Conservation (phyloP, 2,329 filamentous ascomycete species). For the Colletotrichum gigasporum region DNA sequence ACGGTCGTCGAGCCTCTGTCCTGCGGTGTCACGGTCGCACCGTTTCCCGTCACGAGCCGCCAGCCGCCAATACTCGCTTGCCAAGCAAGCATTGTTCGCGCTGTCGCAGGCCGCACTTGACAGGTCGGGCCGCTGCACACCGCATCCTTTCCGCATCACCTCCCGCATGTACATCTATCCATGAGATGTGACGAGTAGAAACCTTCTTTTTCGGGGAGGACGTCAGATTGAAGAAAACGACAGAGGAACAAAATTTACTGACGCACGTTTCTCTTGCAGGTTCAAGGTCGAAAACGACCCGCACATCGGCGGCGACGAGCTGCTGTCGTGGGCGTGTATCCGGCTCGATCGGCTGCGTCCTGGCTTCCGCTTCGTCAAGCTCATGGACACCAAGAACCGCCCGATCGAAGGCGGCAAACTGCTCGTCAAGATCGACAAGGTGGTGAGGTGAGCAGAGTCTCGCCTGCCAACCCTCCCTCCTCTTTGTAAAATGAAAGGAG, state of each 20-base stretch:
- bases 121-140: constrained; percentile 26
- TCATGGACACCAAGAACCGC: constrained; percentile 56
- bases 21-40: not conserved
- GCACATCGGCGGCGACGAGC: constrained; percentile 46
- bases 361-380: constrained; percentile 64
- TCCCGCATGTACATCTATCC: not conserved
- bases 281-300: constrained; percentile 64
- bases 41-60: not conserved
- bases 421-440: constrained; percentile 63
- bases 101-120: constrained; percentile 22
- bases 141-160: not conserved
- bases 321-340: constrained; percentile 67
- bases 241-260: constrained; percentile 28
- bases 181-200: constrained; percentile 14
- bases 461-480: too few relatives aligned
- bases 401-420: constrained; percentile 57
- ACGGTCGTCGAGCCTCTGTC: not conserved
- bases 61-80: constrained; percentile 4
- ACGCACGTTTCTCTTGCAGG: constrained; percentile 45
- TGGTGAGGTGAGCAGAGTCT: constrained; percentile 44
- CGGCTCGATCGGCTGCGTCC: constrained; percentile 65
- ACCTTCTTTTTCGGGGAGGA: not conserved
- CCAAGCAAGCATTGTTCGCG: constrained; percentile 4
- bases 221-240: not conserved
- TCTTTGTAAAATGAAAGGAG: not conserved